Percentiles rank a stretch among this genome's conserved stretches.
Conservation (phyloP, 345 rosid species). For the Toxicodendron radicans region DNA sequence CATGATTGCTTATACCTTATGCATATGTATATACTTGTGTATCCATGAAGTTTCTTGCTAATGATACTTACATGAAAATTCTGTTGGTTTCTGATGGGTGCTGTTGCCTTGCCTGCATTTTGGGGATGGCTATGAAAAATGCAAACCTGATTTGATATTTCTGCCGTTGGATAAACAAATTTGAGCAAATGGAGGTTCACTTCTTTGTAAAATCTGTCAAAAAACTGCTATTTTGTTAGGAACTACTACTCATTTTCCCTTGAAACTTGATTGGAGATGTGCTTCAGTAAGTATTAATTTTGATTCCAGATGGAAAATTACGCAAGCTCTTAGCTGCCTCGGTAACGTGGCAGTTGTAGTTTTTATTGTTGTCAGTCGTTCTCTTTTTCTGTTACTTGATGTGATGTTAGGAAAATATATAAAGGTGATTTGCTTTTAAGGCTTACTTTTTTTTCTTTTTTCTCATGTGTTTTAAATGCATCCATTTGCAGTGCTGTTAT, state of each 20-base stretch:
- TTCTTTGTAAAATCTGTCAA: not conserved
- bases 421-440: not conserved
- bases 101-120: not conserved
- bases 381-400: not conserved
- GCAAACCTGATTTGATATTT: not conserved
- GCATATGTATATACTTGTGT: not conserved
- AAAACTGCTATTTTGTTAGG: not conserved
- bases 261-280: not conserved
- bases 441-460: not conserved
- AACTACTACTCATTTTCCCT: not conserved
- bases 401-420: not conserved
- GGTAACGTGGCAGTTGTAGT: too few relatives aligned
- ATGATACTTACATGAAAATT: not conserved
- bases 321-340: too few relatives aligned
- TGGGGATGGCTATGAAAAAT: not conserved
- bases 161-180: not conserved
- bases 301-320: not conserved
- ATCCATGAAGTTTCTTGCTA: not conserved
- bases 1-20: not conserved
- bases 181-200: not conserved
- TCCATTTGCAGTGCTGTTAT: conserved; percentile 62
- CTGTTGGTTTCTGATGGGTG: not conserved
- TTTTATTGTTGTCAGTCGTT: not conserved
- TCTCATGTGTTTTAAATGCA: conserved; percentile 8
- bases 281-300: not conserved